Conservation (phyloP, 208 protist species). For the Leishmania aethiopica region DNA sequence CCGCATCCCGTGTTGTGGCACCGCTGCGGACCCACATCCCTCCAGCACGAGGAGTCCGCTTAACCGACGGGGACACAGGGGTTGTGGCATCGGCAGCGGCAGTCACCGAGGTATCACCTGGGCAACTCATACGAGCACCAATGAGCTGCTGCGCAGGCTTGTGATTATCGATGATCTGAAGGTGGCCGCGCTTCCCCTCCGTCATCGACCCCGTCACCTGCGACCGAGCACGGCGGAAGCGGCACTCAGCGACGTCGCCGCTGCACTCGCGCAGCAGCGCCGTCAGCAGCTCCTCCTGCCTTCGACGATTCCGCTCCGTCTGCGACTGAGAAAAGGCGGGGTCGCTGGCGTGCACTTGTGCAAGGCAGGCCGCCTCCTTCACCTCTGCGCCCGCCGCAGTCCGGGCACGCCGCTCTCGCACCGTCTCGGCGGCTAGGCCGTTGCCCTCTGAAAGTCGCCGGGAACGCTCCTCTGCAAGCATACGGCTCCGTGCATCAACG, state of each 20-base stretch:
- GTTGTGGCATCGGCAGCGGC: neutral
- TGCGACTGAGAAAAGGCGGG: slow-evolving; percentile 3
- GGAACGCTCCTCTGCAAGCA: slow-evolving; percentile 34
- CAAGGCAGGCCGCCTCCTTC: slow-evolving; percentile 1
- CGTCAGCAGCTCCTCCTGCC: slow-evolving; percentile 13
- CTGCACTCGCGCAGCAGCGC: slow-evolving; percentile 3
- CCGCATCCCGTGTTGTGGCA: neutral
- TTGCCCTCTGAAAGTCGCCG: slow-evolving; percentile 20
- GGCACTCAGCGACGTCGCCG: slow-evolving; percentile 12
- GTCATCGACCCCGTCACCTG: slow-evolving; percentile 11
- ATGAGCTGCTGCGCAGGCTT: neutral
- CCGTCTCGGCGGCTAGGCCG: slow-evolving; percentile 22
- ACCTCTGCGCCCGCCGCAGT: slow-evolving; percentile 5
- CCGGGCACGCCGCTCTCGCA: slow-evolving; percentile 11
- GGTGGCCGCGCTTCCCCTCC: slow-evolving; percentile 1
- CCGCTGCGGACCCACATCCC: neutral
- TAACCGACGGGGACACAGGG: neutral
- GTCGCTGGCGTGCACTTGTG: slow-evolving; percentile 17
- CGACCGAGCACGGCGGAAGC: slow-evolving; percentile 25
- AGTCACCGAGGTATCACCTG: neutral
- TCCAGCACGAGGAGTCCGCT: neutral
- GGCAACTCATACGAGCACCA: neutral
- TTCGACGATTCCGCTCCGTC: slow-evolving; percentile 6
- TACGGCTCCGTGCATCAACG: slow-evolving; percentile 22
- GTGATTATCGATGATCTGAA: slow-evolving; percentile 15